phyloP scores from a whole-genome alignment of 2,329 filamentous ascomycete species.

The Spiromastix sp. region DNA sequence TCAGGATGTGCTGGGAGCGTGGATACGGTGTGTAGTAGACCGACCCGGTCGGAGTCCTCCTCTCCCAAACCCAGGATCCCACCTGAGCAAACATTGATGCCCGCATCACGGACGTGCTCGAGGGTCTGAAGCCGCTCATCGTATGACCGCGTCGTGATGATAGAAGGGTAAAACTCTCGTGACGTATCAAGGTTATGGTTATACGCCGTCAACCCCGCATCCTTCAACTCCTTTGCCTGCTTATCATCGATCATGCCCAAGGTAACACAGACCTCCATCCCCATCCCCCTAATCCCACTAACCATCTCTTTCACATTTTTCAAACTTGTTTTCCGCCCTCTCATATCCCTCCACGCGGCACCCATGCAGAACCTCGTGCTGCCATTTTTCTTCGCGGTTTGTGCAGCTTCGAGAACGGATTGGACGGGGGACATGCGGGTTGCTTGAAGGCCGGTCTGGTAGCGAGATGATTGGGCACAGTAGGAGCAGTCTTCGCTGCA shows the following conservation, averaged over 20 bases:
- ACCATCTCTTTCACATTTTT: slow-evolving; percentile 84
- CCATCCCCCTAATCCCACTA: slow-evolving; percentile 64
- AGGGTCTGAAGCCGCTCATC: slow-evolving; percentile 78
- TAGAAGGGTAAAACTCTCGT: slow-evolving; percentile 74
- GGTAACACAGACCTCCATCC: slow-evolving; percentile 89
- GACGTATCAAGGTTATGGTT: slow-evolving; percentile 93
- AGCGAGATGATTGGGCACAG: slow-evolving; percentile 78
- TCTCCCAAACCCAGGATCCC: slow-evolving; percentile 83
- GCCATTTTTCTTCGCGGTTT: slow-evolving; percentile 68
- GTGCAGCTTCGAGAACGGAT: slow-evolving; percentile 67
- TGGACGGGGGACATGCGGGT: slow-evolving; percentile 72
- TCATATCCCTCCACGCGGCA: slow-evolving; percentile 89
- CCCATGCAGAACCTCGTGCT: slow-evolving; percentile 94
- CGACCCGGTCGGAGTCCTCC: slow-evolving; percentile 65
- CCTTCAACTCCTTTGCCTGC: slow-evolving; percentile 73
- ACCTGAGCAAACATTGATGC: slow-evolving; percentile 82
- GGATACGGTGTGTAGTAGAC: slow-evolving; percentile 70
- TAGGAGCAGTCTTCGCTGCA: slow-evolving; percentile 91
- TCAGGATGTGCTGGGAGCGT: slow-evolving; percentile 76
- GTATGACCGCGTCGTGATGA: slow-evolving; percentile 79
- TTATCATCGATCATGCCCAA: slow-evolving; percentile 79
- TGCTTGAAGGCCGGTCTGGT: slow-evolving; percentile 67
- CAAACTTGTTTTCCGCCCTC: slow-evolving; percentile 71
- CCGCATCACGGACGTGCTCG: slow-evolving; percentile 68
- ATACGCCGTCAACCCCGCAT: slow-evolving; percentile 78